Evolutionary conservation across 179 eudicot genomes (phyloP).

Genomic region (Gypsophila paniculata): DNA sequence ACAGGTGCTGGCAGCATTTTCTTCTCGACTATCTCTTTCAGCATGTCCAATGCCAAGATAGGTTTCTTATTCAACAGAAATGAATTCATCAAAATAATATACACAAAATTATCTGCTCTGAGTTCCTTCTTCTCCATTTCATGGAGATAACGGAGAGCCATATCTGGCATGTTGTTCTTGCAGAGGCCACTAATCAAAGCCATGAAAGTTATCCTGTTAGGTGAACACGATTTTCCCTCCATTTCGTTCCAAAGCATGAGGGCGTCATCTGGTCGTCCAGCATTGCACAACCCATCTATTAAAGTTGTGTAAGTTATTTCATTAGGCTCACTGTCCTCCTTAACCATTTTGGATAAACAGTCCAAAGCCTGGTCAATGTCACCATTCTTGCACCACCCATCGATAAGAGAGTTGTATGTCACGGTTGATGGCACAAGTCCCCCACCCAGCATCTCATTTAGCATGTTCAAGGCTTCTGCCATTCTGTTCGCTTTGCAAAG

Average conservation of each 20-base stretch:
- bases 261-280: slow-evolving; percentile 60
- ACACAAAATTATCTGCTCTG: slow-evolving; percentile 53
- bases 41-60: slow-evolving; percentile 44
- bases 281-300: slow-evolving; percentile 70
- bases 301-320: slow-evolving; percentile 67
- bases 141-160: slow-evolving; percentile 43
- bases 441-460: slow-evolving; percentile 50
- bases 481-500: slow-evolving; percentile 56
- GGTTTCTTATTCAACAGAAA: slow-evolving; percentile 39
- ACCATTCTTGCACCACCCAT: slow-evolving; percentile 76
- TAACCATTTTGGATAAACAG: slow-evolving; percentile 48
- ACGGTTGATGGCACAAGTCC: slow-evolving; percentile 77
- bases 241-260: slow-evolving; percentile 58
- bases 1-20: slow-evolving; percentile 30
- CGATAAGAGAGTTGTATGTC: slow-evolving; percentile 74
- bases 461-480: slow-evolving; percentile 51
- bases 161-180: slow-evolving; percentile 57
- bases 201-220: slow-evolving; percentile 68
- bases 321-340: slow-evolving; percentile 48
- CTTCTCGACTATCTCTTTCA: slow-evolving; percentile 50
- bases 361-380: slow-evolving; percentile 50
- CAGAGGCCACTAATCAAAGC: slow-evolving; percentile 80
- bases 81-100: slow-evolving; percentile 52
- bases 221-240: slow-evolving; percentile 54
- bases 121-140: slow-evolving; percentile 66